Conservation (phyloP, 768 basidiomycete species). For the Galerina sulciceps region DNA sequence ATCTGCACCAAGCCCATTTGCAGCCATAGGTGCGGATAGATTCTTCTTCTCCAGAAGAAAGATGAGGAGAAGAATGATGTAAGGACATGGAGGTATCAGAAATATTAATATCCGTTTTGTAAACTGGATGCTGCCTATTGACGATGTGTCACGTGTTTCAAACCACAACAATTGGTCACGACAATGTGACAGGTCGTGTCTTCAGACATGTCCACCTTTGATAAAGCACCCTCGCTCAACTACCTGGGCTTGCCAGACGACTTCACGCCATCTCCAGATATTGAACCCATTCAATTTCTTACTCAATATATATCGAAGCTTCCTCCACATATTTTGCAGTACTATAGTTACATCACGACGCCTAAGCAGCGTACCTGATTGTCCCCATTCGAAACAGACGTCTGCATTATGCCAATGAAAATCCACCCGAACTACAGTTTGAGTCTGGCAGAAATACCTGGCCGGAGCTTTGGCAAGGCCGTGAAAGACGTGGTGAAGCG, state of each 20-base stretch:
- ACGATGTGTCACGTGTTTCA: not conserved
- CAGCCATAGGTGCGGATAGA: constrained; percentile 37
- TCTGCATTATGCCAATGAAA: constrained; percentile 58
- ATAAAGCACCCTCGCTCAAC: constrained; percentile 36
- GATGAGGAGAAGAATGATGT: not conserved
- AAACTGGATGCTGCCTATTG: no score
- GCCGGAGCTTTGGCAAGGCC: constrained; percentile 72
- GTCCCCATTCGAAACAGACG: constrained; percentile 75
- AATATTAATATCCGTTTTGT: no score
- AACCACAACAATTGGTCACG: constrained; percentile 7
- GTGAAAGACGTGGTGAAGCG: constrained; percentile 49
- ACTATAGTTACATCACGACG: constrained; percentile 49
- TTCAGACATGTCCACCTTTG: constrained; percentile 27
- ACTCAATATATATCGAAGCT: constrained; percentile 58
- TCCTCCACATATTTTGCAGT: constrained; percentile 63
- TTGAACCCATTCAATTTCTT: constrained; percentile 68
- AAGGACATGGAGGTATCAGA: not conserved
- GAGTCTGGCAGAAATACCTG: constrained; percentile 57
- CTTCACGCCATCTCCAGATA: constrained; percentile 63
- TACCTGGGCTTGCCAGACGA: constrained; percentile 63
- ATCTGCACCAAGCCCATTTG: constrained; percentile 59
- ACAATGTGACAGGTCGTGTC: constrained; percentile 21
- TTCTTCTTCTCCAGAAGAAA: no score
- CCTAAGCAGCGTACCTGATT: constrained; percentile 72
- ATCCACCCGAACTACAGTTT: constrained; percentile 61